These are phyloP conservation scores for Colletotrichum brevisporum DNA, from an alignment of 2,329 filamentous ascomycete genomes.

Conservation along the genomic window DNA sequence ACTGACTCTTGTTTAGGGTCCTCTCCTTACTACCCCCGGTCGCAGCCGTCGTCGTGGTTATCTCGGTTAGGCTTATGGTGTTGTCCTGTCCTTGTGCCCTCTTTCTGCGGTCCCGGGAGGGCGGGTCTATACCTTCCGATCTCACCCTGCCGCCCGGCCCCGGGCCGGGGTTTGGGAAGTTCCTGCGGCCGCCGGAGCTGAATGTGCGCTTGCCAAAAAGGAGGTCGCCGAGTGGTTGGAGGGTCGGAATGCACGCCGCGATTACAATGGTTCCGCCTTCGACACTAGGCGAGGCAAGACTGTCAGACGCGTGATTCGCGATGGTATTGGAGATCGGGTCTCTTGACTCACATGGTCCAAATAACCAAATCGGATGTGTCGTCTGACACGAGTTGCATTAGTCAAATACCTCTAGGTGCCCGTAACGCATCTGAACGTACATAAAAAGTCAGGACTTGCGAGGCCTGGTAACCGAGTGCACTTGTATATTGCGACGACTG, in stretches of 20 bases:
- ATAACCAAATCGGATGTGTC: conserved; percentile 59
- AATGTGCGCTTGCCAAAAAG: conserved; percentile 39
- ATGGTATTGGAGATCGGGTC: too few relatives aligned
- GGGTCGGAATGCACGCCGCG: conserved; percentile 52
- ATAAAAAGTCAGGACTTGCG: conserved; percentile 45
- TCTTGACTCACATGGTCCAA: conserved; percentile 57
- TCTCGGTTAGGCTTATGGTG: neutral
- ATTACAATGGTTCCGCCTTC: conserved; percentile 53
- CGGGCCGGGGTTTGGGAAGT: conserved; percentile 23
- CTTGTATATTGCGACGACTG: conserved; percentile 50
- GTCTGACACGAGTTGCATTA: conserved; percentile 36
- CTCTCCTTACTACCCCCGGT: neutral
- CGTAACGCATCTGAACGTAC: conserved; percentile 21
- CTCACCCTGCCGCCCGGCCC: neutral
- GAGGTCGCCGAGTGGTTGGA: conserved; percentile 47
- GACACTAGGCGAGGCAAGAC: conserved; percentile 42
- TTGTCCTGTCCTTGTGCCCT: neutral
- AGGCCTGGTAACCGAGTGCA: conserved; percentile 52
- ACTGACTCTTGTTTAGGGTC: neutral
- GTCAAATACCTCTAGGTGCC: neutral
- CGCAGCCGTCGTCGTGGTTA: neutral
- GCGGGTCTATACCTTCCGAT: neutral
- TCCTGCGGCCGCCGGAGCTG: conserved; percentile 14
- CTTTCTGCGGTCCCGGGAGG: neutral
- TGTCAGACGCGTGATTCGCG: neutral